Conservation (phyloP, 2,329 filamentous ascomycete species). For the Penicillium occitanis region DNA sequence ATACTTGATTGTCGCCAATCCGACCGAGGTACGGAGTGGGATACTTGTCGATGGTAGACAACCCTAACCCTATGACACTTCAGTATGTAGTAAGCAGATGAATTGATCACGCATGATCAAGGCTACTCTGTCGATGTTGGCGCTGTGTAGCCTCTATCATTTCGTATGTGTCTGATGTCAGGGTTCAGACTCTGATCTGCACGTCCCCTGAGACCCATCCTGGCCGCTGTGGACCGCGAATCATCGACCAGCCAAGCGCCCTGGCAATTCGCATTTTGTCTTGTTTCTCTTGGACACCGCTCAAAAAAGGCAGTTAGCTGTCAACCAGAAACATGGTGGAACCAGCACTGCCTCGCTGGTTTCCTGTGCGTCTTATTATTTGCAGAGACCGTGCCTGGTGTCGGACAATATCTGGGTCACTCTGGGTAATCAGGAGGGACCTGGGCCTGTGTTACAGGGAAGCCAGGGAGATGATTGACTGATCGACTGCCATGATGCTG, state of each 20-base stretch:
- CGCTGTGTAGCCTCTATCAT: neutral
- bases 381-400: neutral
- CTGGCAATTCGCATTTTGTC: neutral
- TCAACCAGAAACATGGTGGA: conserved; percentile 4
- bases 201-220: neutral
- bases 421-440: neutral
- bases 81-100: neutral
- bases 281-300: neutral
- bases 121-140: neutral
- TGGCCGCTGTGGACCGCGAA: conserved; percentile 1
- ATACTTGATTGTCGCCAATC: neutral
- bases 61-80: neutral
- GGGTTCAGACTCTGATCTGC: conserved; percentile 7
- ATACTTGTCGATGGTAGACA: neutral
- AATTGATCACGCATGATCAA: neutral
- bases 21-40: neutral
- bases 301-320: neutral
- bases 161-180: neutral
- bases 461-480: conserved; percentile 1
- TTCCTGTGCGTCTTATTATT: neutral
- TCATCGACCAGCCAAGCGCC: neutral
- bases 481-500: neutral
- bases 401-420: neutral
- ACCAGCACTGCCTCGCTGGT: conserved; percentile 6
- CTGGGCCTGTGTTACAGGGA: neutral